phyloP scores from a whole-genome alignment of 805 yeast species.

The Saccharomyces kudriavzevii region DNA sequence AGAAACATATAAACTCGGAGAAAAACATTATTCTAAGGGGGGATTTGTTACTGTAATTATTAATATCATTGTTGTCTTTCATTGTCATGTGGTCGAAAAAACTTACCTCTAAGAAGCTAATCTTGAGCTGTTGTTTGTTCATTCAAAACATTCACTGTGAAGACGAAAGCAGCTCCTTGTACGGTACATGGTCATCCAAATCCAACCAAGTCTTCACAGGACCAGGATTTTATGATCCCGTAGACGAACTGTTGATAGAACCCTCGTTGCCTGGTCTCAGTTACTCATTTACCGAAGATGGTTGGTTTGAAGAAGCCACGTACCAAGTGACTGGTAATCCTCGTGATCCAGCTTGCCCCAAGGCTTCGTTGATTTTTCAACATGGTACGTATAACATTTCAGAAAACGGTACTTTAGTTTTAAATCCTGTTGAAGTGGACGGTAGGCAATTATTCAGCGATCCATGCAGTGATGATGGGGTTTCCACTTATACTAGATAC shows the following conservation, averaged over 20 bases:
- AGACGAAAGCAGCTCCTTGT: slow-evolving; percentile 30
- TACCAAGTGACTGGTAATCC: slow-evolving; percentile 73
- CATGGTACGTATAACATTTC: slow-evolving; percentile 72
- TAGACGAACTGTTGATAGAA: slow-evolving; percentile 87
- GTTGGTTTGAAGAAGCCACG: slow-evolving; percentile 81
- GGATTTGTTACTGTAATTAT: neutral
- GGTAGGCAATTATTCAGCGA: slow-evolving; percentile 86
- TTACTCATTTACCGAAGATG: slow-evolving; percentile 88
- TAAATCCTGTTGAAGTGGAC: slow-evolving; percentile 75
- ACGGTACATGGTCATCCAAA: slow-evolving; percentile 94
- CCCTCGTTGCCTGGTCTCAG: slow-evolving; percentile 94
- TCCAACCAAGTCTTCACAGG: slow-evolving; percentile 94
- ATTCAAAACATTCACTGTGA: neutral
- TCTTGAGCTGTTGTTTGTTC: neutral
- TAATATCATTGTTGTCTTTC: neutral
- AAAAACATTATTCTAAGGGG: neutral
- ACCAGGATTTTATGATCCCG: slow-evolving; percentile 92
- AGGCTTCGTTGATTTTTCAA: slow-evolving; percentile 76
- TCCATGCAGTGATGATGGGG: slow-evolving; percentile 65
- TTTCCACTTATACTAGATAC: slow-evolving; percentile 64
- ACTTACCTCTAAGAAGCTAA: neutral
- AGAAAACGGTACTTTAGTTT: slow-evolving; percentile 56
- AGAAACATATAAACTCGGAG: neutral
- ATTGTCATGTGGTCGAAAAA: neutral
- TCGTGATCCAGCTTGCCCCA: slow-evolving; percentile 68